Evolutionary conservation across 2,329 filamentous ascomycete genomes (phyloP).

Genomic region (Trichoderma afroharzianum): DNA sequence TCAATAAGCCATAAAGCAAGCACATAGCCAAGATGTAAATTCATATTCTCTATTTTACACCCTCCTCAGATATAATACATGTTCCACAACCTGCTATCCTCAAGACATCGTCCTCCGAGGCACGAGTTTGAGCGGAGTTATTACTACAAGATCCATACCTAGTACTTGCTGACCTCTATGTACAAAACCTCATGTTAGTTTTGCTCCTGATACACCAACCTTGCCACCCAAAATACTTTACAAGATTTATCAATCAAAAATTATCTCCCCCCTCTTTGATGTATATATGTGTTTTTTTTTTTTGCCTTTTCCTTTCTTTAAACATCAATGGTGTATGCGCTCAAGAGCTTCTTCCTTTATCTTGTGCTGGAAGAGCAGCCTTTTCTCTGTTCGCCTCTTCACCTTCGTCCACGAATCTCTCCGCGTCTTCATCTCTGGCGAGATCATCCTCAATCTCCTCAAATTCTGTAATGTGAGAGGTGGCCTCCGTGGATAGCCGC

Average conservation of each 20-base stretch:
- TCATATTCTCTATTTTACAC: neutral
- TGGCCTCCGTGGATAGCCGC: conserved; percentile 27
- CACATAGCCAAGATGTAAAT: neutral
- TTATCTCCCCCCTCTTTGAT: neutral
- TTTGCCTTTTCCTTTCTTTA: neutral
- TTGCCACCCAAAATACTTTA: neutral
- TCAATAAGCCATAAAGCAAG: neutral
- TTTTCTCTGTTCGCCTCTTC: conserved; percentile 22
- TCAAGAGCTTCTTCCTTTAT: conserved; percentile 7
- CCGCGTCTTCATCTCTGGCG: conserved; percentile 29
- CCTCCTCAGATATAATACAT: neutral
- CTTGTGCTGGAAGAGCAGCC: neutral
- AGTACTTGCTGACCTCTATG: neutral
- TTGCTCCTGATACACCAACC: neutral
- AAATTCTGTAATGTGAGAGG: conserved; percentile 45
- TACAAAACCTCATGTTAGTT: neutral
- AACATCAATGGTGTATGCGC: neutral
- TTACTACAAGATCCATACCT: neutral
- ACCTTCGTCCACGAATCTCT: conserved; percentile 27
- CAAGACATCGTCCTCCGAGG: neutral
- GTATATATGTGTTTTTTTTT: neutral
- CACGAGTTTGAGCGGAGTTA: conserved; percentile 14
- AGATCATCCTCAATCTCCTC: conserved; percentile 49
- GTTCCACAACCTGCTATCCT: neutral
- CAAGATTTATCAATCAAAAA: neutral